phyloP scores from a whole-genome alignment of 768 basidiomycete genomes.

The Collybia mongolica region DNA sequence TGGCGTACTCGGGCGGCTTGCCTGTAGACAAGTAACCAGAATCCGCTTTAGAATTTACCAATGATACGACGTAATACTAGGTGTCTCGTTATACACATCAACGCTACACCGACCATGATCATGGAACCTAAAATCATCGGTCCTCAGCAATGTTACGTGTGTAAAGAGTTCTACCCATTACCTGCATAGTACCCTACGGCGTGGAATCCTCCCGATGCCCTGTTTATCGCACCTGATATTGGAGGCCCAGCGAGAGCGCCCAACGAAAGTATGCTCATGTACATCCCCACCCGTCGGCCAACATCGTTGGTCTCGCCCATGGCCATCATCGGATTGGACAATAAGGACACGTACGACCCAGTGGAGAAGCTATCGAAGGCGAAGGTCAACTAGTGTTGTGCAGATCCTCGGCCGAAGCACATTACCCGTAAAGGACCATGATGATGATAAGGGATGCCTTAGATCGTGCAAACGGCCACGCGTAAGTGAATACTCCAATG shows the following conservation, averaged over 20 bases:
- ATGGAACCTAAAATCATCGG: constrained; percentile 11
- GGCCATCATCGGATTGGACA: constrained; percentile 56
- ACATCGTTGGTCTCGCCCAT: constrained; percentile 61
- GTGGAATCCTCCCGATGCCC: constrained; percentile 48
- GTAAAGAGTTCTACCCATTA: background rate
- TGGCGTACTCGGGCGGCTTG: too few relatives aligned
- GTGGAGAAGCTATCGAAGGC: constrained; percentile 46
- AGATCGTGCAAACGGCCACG: constrained; percentile 64
- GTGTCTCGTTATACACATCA: constrained; percentile 16
- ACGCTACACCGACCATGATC: constrained; percentile 13
- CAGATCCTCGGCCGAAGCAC: background rate
- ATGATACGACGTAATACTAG: constrained; percentile 12
- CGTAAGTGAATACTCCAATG: constrained; percentile 58
- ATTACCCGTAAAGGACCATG: constrained; percentile 62
- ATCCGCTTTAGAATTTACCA: constrained; percentile 19
- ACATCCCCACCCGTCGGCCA: constrained; percentile 65
- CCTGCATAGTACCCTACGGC: constrained; percentile 39
- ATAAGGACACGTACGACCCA: constrained; percentile 58
- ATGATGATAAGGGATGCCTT: constrained; percentile 48
- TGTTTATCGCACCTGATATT: constrained; percentile 67
- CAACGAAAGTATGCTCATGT: constrained; percentile 55
- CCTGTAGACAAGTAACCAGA: too few relatives aligned
- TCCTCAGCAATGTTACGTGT: background rate
- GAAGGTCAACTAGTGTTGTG: background rate
- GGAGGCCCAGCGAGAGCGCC: constrained; percentile 71